phyloP scores from a whole-genome alignment of 257 asterid species.

The Plantago ovata region DNA sequence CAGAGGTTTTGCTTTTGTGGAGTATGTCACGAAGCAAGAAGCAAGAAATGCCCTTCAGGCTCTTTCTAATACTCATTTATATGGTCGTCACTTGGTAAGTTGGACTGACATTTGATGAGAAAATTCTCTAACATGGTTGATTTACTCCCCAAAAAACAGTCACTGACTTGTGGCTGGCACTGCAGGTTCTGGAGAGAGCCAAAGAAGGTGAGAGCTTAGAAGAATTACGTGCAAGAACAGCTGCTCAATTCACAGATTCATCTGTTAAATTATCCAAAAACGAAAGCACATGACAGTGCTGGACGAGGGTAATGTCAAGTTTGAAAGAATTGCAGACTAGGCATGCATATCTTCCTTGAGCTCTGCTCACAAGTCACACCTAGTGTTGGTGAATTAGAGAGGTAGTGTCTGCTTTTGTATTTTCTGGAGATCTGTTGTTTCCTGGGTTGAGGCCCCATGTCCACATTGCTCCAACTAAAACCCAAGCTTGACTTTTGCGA shows the following conservation, averaged over 20 bases:
- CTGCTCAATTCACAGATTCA: slow-evolving; percentile 65
- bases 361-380: too few species aligned
- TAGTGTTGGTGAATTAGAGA: not conserved
- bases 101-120: not conserved
- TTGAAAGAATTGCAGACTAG: slow-evolving; percentile 44
- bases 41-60: slow-evolving; percentile 79
- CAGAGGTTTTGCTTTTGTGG: slow-evolving; percentile 92
- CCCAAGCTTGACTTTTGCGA: too few species aligned
- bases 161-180: slow-evolving; percentile 9
- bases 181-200: slow-evolving; percentile 91
- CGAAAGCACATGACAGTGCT: slow-evolving; percentile 52
- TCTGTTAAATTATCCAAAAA: slow-evolving; percentile 46
- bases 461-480: too few species aligned
- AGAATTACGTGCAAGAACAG: slow-evolving; percentile 78
- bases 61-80: slow-evolving; percentile 81
- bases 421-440: too few species aligned
- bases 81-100: slow-evolving; percentile 98
- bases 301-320: slow-evolving; percentile 61
- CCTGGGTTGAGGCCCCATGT: too few species aligned
- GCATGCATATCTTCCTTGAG: too few species aligned
- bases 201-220: slow-evolving; percentile 94
- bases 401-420: too few species aligned
- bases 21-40: slow-evolving; percentile 85
- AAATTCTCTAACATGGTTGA: not conserved
- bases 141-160: not conserved